Base-by-base conservation (phyloP, 225 moss, liverwort and hornwort species). In the Physcomitrium patens region DNA sequence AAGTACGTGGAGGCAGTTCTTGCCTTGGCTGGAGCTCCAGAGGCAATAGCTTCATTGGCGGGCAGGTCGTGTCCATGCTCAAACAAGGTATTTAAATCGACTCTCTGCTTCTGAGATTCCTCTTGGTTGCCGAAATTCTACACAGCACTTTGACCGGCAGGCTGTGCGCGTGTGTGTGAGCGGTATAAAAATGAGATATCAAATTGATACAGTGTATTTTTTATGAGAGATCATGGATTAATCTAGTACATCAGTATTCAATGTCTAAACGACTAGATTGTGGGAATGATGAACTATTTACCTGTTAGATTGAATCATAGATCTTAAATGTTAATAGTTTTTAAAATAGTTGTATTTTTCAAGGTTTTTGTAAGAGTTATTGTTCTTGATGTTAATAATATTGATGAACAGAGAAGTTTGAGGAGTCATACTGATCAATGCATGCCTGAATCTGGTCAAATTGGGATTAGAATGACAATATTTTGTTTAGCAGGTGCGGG, bases 401-500 rank as follows among this genome's bases (percentile, higher is more conserved):
- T 9, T 27, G 44, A 59, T 64, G 46, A 67, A 60, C 52, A 41
- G 50, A 72, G 67, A 64, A 24, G 24, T 20, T 57, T 28, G 10
- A 64, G 24, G 62, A 18, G 46, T 27, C 44, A 55, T 23, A 42
- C 51, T 45, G 52, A 43, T 26, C 16, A 20, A 60, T 60, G 60
- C 7, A 10, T 7, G 1, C 22, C 22, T 20, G 18, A 37, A 14
- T 17, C 47, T 4, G 28, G 37, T 61, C 45, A n/a, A 47, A 63
- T 1, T 19, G 28, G 47, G 60, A 19, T 77, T 20, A 63, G 62
- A 66, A 16, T 56, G 49, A 13, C 45, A 65, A 54, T 15, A 14
- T 56, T 67, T n/a, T 74, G 65, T 80, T 45, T 55, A 49, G 65
- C 70, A 74, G 81, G 81, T 78, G 44, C 65, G 23, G 56, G 54